phyloP scores from a whole-genome alignment of 2,329 filamentous ascomycete genomes.

The Hypocrella siamensis region DNA sequence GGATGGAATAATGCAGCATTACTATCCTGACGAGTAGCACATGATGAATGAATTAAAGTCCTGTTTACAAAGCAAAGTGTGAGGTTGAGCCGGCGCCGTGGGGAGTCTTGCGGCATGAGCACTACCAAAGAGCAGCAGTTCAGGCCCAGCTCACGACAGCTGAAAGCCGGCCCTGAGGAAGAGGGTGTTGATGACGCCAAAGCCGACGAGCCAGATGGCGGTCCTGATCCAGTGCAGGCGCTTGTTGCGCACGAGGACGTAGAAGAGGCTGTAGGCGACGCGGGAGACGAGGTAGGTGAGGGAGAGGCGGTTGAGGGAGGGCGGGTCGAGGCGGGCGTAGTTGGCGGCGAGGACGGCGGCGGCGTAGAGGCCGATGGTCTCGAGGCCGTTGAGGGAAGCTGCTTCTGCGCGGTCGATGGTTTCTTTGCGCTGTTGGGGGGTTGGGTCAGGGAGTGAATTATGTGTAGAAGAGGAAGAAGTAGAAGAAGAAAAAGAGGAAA shows the following conservation, averaged over 20 bases:
- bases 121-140: no score
- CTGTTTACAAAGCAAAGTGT: neutral
- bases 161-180: constrained; percentile 26
- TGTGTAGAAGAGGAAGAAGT: neutral
- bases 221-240: constrained; percentile 21
- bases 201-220: constrained; percentile 20
- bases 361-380: constrained; percentile 27
- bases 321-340: constrained; percentile 19
- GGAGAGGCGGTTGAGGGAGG: constrained; percentile 22
- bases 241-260: constrained; percentile 26
- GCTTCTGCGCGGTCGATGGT: constrained; percentile 37
- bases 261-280: constrained; percentile 23
- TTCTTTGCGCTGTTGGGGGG: constrained; percentile 29
- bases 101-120: no score
- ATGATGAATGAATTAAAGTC: no score
- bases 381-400: constrained; percentile 25
- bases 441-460: neutral
- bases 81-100: neutral
- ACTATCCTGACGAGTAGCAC: no score
- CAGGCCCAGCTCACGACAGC: no score
- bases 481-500: neutral
- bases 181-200: constrained; percentile 18
- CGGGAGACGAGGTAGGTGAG: constrained; percentile 24
- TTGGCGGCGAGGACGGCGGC: constrained; percentile 30
- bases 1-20: no score